phyloP scores from a whole-genome alignment of 2,329 filamentous ascomycete genomes.

The Aspergillus tanneri region DNA sequence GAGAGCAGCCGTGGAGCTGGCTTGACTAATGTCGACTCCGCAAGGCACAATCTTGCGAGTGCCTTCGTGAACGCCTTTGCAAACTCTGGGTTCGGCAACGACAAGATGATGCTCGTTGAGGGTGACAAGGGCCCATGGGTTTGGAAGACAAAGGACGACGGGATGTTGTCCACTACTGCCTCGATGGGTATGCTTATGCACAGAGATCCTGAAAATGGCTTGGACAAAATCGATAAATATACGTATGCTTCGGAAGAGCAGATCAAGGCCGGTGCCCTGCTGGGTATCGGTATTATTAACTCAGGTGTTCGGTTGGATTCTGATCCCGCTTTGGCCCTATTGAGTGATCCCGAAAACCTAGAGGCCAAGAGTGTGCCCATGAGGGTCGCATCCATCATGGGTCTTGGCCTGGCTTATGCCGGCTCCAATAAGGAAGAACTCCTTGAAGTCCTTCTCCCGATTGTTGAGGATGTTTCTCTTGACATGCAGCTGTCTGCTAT shows the following conservation, averaged over 20 bases:
- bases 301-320: slow-evolving; percentile 86
- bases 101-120: slow-evolving; percentile 96
- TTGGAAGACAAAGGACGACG: slow-evolving; percentile 98
- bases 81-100: slow-evolving; percentile 90
- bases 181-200: slow-evolving; percentile 87
- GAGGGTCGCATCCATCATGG: slow-evolving; percentile 87
- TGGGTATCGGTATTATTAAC: slow-evolving; percentile 94
- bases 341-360: slow-evolving; percentile 77
- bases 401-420: slow-evolving; percentile 88
- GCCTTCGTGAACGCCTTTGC: slow-evolving; percentile 97
- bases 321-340: slow-evolving; percentile 83
- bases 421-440: slow-evolving; percentile 89
- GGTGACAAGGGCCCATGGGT: slow-evolving; percentile 91
- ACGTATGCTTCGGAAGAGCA: slow-evolving; percentile 79
- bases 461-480: slow-evolving; percentile 77
- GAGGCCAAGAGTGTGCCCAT: slow-evolving; percentile 74
- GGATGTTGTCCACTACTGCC: slow-evolving; percentile 94
- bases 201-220: slow-evolving; percentile 88
- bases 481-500: slow-evolving; percentile 97
- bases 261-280: slow-evolving; percentile 85
- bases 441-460: slow-evolving; percentile 79
- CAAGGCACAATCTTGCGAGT: slow-evolving; percentile 90
- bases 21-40: slow-evolving; percentile 92
- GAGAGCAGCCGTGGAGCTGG: slow-evolving; percentile 92
- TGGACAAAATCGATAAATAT: slow-evolving; percentile 93